These are phyloP conservation scores for Leucaena leucocephala DNA, from an alignment of 306 rosid species.

Conservation along the genomic window DNA sequence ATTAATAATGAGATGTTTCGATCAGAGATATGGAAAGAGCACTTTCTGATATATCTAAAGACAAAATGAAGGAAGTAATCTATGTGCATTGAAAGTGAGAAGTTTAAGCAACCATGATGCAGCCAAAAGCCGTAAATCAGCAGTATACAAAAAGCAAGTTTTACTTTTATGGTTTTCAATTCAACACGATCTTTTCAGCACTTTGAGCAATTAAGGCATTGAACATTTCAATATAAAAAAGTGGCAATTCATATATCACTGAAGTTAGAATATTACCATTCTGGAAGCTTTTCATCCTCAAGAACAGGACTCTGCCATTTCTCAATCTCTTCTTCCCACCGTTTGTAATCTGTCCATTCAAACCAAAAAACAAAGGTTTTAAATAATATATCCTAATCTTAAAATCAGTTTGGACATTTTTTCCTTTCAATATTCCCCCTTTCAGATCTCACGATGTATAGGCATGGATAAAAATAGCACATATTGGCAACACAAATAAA, in stretches of 20 bases:
- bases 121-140: not conserved
- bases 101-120: not conserved
- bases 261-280: constrained; percentile 66
- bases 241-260: not conserved
- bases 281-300: constrained; percentile 75
- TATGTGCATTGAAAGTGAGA: constrained; percentile 1
- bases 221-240: not conserved
- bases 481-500: constrained; percentile 17
- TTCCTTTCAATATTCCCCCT: not conserved
- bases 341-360: constrained; percentile 70
- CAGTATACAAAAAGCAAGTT: constrained; percentile 13
- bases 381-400: constrained; percentile 3
- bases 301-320: constrained; percentile 91
- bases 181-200: constrained; percentile 3
- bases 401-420: constrained; percentile 21
- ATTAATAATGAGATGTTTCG: not conserved
- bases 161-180: constrained; percentile 1
- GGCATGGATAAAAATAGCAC: constrained; percentile 6
- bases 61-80: not conserved
- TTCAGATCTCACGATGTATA: not conserved
- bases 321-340: constrained; percentile 98
- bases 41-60: not conserved
- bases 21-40: not conserved
- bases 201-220: not conserved
- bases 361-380: constrained; percentile 29